phyloP scores from a whole-genome alignment of 805 yeast genomes.

The Lipomyces mesembrius region DNA sequence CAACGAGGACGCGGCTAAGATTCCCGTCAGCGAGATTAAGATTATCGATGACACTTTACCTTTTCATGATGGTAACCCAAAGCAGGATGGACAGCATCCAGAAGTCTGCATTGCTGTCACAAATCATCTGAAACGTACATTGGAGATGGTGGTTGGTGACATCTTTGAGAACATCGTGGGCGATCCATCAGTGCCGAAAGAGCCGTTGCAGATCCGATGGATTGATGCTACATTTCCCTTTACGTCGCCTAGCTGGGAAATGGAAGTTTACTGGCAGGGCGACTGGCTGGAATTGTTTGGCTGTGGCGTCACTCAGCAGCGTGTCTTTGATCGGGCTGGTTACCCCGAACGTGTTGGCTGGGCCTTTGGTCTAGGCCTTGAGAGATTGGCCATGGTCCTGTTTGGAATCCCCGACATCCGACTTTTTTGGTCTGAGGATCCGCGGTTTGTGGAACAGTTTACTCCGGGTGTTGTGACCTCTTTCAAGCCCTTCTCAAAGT shows the following conservation, averaged over 20 bases:
- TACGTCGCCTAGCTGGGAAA: constrained; percentile 98
- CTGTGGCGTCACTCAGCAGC: constrained; percentile 85
- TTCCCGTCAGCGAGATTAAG: constrained; percentile 69
- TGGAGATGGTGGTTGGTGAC: constrained; percentile 80
- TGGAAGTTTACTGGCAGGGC: constrained; percentile 98
- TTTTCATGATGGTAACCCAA: constrained; percentile 69
- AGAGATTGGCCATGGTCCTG: constrained; percentile 91
- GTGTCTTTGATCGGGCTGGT: constrained; percentile 75
- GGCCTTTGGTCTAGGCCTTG: constrained; percentile 98
- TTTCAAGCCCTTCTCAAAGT: constrained; percentile 87
- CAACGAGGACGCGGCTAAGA: constrained; percentile 60
- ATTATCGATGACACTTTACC: constrained; percentile 76
- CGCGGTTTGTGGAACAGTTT: constrained; percentile 77
- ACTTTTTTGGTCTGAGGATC: constrained; percentile 86
- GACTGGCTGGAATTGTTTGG: constrained; percentile 98
- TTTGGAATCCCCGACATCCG: constrained; percentile 96
- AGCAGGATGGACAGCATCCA: constrained; percentile 75
- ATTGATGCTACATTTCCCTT: constrained; percentile 95
- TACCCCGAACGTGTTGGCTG: constrained; percentile 70
- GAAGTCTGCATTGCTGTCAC: constrained; percentile 71
- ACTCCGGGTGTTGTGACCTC: constrained; percentile 63
- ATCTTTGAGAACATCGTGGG: constrained; percentile 77
- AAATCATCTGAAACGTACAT: constrained; percentile 79
- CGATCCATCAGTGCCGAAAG: constrained; percentile 53
- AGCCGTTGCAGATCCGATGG: constrained; percentile 87